These are phyloP conservation scores for Domatiomyces catenatus DNA, from an alignment of 2,329 filamentous ascomycete species.

Conservation along the genomic window DNA sequence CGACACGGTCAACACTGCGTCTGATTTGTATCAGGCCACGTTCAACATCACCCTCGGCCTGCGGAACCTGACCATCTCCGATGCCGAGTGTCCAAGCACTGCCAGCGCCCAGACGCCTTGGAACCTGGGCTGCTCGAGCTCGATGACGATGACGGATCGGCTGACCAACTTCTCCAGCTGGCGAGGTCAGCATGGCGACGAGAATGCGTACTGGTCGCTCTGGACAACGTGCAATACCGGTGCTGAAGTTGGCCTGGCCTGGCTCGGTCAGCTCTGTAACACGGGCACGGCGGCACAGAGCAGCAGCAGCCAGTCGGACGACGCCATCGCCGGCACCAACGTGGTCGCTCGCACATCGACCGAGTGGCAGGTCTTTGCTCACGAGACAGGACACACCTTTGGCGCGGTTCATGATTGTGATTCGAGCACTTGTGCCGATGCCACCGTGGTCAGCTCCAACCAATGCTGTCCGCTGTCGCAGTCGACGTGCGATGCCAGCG, in stretches of 20 bases:
- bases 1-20: slow-evolving; percentile 68
- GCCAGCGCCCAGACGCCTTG: slow-evolving; percentile 55
- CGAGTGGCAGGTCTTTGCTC: slow-evolving; percentile 92
- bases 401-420: slow-evolving; percentile 92
- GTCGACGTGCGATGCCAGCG: slow-evolving; percentile 55
- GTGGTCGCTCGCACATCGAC: slow-evolving; percentile 69
- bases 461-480: slow-evolving; percentile 68
- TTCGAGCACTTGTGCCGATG: slow-evolving; percentile 46
- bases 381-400: slow-evolving; percentile 88
- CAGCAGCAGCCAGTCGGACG: slow-evolving; percentile 33
- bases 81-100: slow-evolving; percentile 56
- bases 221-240: slow-evolving; percentile 68
- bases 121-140: slow-evolving; percentile 60
- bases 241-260: slow-evolving; percentile 76
- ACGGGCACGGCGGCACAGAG: slow-evolving; percentile 41
- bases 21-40: slow-evolving; percentile 69
- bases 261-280: slow-evolving; percentile 76
- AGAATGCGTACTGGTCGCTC: slow-evolving; percentile 85
- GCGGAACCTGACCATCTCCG: slow-evolving; percentile 66
- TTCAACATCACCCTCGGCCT: slow-evolving; percentile 94
- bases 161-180: slow-evolving; percentile 79
- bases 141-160: slow-evolving; percentile 54
- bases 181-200: slow-evolving; percentile 63
- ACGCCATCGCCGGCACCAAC: slow-evolving; percentile 72
- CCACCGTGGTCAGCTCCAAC: slow-evolving; percentile 42